These are phyloP conservation scores for Leccinum longicurvipes DNA, from an alignment of 768 basidiomycete species.

Conservation along the genomic window DNA sequence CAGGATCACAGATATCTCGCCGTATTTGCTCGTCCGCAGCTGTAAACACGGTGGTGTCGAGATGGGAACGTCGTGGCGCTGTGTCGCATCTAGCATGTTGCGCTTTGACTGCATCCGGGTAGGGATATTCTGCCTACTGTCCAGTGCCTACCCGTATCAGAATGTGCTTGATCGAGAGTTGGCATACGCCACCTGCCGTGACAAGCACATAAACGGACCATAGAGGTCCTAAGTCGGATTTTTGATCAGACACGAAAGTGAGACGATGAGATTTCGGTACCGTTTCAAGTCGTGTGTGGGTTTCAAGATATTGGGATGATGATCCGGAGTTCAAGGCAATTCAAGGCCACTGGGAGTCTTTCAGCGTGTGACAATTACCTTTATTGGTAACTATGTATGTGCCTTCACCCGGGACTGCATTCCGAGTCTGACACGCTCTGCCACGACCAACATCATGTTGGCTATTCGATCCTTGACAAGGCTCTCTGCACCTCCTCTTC, in stretches of 20 bases:
- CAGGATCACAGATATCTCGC: not conserved
- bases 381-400: too few relatives aligned
- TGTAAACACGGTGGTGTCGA: not conserved
- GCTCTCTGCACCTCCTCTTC: conserved; percentile 6
- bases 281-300: conserved; percentile 2
- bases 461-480: not conserved
- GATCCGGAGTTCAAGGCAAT: too few relatives aligned
- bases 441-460: conserved; percentile 14
- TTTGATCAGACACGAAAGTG: conserved; percentile 1
- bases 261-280: not conserved
- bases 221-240: not conserved
- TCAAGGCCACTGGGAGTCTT: too few relatives aligned
- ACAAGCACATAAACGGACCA: not conserved
- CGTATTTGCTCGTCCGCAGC: not conserved
- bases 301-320: conserved; percentile 1
- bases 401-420: too few relatives aligned
- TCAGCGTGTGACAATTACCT: not conserved
- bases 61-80: not conserved
- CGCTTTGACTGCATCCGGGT: not conserved
- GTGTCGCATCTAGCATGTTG: too few relatives aligned
- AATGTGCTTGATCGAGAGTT: not conserved
- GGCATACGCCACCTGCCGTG: not conserved
- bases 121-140: not conserved
- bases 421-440: not conserved
- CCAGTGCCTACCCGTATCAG: not conserved